A percentile compares a stretch with the other conserved stretches of the same genome.
Conservation (phyloP, 768 basidiomycete species). For the Mrakia frigida region DNA sequence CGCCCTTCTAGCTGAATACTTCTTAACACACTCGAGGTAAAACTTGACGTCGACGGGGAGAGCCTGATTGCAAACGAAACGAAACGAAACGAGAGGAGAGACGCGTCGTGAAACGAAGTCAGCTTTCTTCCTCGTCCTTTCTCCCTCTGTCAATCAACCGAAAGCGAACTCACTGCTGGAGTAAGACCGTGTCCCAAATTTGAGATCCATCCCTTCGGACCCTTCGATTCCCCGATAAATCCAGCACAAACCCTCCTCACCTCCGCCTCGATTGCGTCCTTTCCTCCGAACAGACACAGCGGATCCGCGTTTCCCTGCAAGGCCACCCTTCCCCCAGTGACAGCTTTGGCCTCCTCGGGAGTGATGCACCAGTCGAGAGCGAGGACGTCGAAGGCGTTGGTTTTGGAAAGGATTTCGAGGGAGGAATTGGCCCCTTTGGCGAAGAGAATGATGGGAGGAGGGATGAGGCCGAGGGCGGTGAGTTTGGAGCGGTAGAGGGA, state of each 20-base stretch:
- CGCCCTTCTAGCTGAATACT: conserved; percentile 37
- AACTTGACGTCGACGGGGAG: conserved; percentile 86
- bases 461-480: conserved; percentile 51
- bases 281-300: conserved; percentile 73
- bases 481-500: conserved; percentile 61
- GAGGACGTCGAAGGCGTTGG: conserved; percentile 75
- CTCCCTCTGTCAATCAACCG: too few relatives aligned
- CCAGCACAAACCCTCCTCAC: conserved; percentile 74
- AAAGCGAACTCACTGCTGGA: background rate
- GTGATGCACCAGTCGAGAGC: conserved; percentile 89
- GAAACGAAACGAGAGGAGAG: background rate
- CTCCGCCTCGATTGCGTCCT: conserved; percentile 74
- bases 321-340: conserved; percentile 56
- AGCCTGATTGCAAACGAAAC: conserved; percentile 46
- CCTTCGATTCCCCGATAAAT: conserved; percentile 57
- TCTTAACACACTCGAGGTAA: conserved; percentile 72
- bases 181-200: conserved; percentile 61
- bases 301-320: conserved; percentile 96
- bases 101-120: too few relatives aligned
- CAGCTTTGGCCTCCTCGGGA: conserved; percentile 60
- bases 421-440: conserved; percentile 87
- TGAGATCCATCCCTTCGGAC: conserved; percentile 77
- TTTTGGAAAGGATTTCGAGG: conserved; percentile 56
- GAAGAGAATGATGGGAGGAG: conserved; percentile 81
- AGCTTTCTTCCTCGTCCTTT: too few relatives aligned